phyloP scores from a whole-genome alignment of 129 eudicot genomes.

The Chrysanthemum seticuspe region DNA sequence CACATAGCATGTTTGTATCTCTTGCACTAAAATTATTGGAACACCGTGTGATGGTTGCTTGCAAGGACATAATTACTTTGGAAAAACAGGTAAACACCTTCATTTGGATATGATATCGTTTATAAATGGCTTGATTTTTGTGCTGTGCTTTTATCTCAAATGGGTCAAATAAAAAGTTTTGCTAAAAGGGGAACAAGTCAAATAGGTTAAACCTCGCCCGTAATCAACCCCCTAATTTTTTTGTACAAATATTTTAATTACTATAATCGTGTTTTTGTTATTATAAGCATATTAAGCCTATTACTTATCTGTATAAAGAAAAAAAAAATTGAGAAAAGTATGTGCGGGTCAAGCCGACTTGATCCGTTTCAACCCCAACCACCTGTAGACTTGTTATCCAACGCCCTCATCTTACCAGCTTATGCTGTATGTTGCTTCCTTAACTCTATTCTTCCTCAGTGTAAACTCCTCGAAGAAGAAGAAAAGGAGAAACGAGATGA shows the following conservation, averaged over 20 bases:
- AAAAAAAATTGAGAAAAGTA: too few species aligned
- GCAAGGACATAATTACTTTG: slow-evolving; percentile 87
- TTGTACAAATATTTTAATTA: not conserved
- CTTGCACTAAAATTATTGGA: slow-evolving; percentile 86
- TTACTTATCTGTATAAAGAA: too few species aligned
- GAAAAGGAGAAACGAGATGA: slow-evolving; percentile 94
- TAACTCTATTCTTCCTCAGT: slow-evolving; percentile 42
- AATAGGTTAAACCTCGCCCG: too few species aligned
- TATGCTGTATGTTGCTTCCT: not conserved
- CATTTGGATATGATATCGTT: not conserved
- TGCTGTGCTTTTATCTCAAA: too few species aligned
- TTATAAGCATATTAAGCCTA: too few species aligned
- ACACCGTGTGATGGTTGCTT: slow-evolving; percentile 87
- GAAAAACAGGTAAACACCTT: slow-evolving; percentile 73
- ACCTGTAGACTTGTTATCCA: too few species aligned
- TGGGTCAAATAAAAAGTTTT: not conserved
- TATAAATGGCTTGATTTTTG: not conserved
- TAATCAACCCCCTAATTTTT: too few species aligned
- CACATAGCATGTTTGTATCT: slow-evolving; percentile 94
- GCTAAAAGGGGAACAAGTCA: not conserved
- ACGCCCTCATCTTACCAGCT: too few species aligned
- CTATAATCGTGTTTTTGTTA: too few species aligned
- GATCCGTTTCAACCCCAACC: too few species aligned
- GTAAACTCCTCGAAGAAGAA: slow-evolving; percentile 96
- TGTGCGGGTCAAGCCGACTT: too few species aligned